Base-by-base conservation (phyloP, 1,284 basidiomycete genomes). In the Sporisorium exsertum region DNA sequence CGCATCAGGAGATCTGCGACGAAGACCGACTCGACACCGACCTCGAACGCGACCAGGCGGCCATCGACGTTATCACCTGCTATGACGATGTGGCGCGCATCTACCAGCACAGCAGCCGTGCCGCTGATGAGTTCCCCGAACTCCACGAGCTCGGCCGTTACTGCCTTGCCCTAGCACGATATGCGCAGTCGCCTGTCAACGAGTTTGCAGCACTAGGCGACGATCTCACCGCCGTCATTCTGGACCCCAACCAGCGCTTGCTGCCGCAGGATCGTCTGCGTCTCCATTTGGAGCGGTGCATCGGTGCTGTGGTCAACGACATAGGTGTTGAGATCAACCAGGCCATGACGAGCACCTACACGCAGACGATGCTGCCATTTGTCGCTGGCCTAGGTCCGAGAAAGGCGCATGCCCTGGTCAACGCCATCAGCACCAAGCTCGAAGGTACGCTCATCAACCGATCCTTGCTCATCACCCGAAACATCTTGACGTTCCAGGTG, bases 241-340 rank as follows among this genome's bases (percentile, higher is more conserved):
- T 83, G 49, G 91, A 95, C 65, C 91, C 92, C 71, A 93, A 97
- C 80, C 93, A 96, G 83, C 85, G 85, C 53, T 86, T 97, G 83
- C 93, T 85, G 53, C 91, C 95, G 0, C 89, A 88, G 72, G 96
- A 97, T 80, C 95, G 95, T 82, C 88, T 99, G 24, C 87, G 94
- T 58, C 86, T 88, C 16, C 90, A 92, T 10, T 89, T 98, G 33
- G 97, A 99, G 86, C 90, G 94, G 42, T 91, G 91, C 46, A 87
- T 99, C 45, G 93, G 97, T 59, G 94, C 97, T 81, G 88, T 93
- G 20, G 92, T 94, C 69, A 97, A 95, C 87, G 91, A 91, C 80
- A 92, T 95, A 71, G 97, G 97, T 26, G 94, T 99, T 49, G 95
- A 98, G 84, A 93, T 99, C 87, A 98, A 99, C 85, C 91, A 91